Percentiles rank a stretch among this genome's conserved stretches.
These are phyloP conservation scores for Nemania sp. DNA, from an alignment of 2,329 filamentous ascomycete genomes.

Conservation along the genomic window DNA sequence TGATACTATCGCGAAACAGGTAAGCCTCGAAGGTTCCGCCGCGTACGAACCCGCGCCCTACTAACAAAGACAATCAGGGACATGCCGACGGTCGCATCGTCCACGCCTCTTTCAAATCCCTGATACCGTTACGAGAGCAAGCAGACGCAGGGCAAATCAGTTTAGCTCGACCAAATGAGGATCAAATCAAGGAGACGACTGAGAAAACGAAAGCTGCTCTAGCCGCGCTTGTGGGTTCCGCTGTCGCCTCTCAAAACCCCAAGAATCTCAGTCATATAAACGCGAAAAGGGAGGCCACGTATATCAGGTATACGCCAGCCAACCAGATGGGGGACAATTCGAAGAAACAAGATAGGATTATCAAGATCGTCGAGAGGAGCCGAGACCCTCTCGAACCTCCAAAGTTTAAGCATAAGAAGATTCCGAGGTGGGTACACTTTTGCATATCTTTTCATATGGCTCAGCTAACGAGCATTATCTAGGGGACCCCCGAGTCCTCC, in stretches of 20 bases:
- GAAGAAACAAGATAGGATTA: constrained; percentile 90
- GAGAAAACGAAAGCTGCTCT: constrained; percentile 88
- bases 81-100: constrained; percentile 84
- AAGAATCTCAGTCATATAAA: constrained; percentile 83
- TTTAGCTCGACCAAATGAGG: constrained; percentile 79
- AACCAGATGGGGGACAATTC: constrained; percentile 92
- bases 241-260: constrained; percentile 89
- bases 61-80: constrained; percentile 54
- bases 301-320: constrained; percentile 92
- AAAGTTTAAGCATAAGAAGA: constrained; percentile 99
- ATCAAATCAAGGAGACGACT: constrained; percentile 81
- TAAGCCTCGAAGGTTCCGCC: background rate
- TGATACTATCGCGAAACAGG: constrained; percentile 81
- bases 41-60: background rate
- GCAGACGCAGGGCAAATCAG: constrained; percentile 93
- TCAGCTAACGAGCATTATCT: background rate
- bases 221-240: constrained; percentile 79
- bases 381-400: constrained; percentile 91
- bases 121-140: constrained; percentile 90
- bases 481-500: constrained; percentile 90
- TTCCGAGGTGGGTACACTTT: constrained; percentile 55
- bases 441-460: background rate
- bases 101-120: constrained; percentile 93
- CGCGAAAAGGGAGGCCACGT: constrained; percentile 83
- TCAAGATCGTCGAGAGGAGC: constrained; percentile 97